Percentiles rank a stretch among this genome's conserved stretches.
Evolutionary conservation across 2,329 filamentous ascomycete species (phyloP).

Genomic region (Beauveria sp.): DNA sequence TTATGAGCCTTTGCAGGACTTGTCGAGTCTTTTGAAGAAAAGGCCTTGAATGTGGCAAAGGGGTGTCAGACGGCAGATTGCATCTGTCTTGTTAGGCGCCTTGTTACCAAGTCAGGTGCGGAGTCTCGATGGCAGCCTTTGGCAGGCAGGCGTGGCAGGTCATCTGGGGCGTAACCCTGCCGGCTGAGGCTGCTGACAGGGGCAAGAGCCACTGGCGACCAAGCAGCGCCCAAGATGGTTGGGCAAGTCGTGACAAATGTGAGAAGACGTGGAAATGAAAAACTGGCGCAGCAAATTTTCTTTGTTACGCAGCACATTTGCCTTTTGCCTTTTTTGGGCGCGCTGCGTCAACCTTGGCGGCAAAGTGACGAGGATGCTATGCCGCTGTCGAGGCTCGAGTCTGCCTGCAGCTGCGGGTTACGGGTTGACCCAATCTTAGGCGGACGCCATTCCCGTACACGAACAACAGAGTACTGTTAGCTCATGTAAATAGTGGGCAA

Average conservation of each 20-base stretch:
- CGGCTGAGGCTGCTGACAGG: constrained; percentile 1
- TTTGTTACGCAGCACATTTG: not conserved
- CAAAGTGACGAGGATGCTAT: no score
- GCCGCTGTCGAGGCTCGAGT: no score
- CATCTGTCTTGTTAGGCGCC: not conserved
- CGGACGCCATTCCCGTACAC: no score
- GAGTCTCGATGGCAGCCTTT: not conserved
- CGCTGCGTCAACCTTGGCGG: no score
- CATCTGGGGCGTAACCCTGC: constrained; percentile 6
- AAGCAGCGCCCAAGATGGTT: not conserved
- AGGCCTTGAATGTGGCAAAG: not conserved
- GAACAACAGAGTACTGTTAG: no score
- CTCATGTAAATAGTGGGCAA: no score
- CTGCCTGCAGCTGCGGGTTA: no score
- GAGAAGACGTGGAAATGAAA: no score
- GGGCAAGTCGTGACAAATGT: no score
- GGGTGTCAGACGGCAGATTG: not conserved
- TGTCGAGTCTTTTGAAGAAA: not conserved
- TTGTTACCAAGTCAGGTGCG: constrained; percentile 1
- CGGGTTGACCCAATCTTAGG: no score
- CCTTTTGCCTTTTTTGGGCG: not conserved
- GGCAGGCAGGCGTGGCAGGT: not conserved
- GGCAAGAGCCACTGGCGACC: not conserved
- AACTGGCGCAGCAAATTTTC: no score
- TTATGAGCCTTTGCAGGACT: not conserved